Evolutionary conservation across 805 yeast species (phyloP), one percentile per base, ranked within the genome.

Genomic region (Candida arabinofermentans): DNA sequence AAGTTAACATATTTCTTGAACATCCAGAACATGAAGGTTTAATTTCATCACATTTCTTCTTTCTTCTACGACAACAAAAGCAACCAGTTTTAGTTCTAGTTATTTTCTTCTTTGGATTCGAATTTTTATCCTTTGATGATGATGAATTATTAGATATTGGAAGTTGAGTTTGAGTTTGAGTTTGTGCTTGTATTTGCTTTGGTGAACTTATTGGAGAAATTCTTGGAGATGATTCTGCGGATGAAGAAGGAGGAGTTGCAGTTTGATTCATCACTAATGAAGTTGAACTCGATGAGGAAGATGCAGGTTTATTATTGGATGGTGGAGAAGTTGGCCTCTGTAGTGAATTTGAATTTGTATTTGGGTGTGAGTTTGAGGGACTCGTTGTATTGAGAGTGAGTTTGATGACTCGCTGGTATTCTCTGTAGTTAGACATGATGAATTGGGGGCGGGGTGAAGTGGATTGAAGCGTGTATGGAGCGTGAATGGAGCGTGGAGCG

Each of bases 51-150:
- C 69, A 65, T 52, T 65, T 65, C 65, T 64, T 65, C 62, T 64
- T 64, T 37, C 69, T 51, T 36, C 47, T 57, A 19, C 69, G 60
- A 39, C 70, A 65, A 40, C 68, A 64, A 45, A 60, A 61, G 42
- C 70, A 65, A 2, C 70, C 70, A 2, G 68, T 64, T 39, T 64
- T 65, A 2, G 67, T 62, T 41, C 67, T 54, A 7, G 64, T 59
- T 22, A 63, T 63, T 44, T 63, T 63, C 43, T 50, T 51, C 37
- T 54, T 51, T 27, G 24, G 27, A 23, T 41, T 30, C 13, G 17
- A 26, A 4, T 36, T 16, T 18, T 27, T 33, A 9, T n/a, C 13
- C 6, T 10, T 2, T 12, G 35, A 7, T 21, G 12, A 22, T 5
- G 32, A 17, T 22, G 14, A 23, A 8, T 21, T 8, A 34, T 36